These are phyloP conservation scores for Diaporthe helianthi DNA, from an alignment of 2,329 filamentous ascomycete species.

Conservation along the genomic window DNA sequence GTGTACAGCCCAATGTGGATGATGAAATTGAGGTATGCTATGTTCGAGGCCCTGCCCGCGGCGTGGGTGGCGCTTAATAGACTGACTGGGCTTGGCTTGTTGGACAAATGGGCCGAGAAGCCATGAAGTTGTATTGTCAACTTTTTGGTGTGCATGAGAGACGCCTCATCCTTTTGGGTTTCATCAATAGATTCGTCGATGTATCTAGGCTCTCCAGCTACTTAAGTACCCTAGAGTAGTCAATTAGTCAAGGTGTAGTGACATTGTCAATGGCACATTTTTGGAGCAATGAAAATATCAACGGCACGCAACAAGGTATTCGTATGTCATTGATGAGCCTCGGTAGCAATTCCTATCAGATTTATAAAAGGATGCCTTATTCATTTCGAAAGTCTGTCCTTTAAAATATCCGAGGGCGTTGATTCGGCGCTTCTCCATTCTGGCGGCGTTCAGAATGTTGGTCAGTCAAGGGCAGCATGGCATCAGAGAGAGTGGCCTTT, in stretches of 20 bases:
- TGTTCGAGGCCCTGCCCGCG: neutral
- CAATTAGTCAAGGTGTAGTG: neutral
- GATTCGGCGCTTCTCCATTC: neutral
- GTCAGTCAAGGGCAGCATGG: neutral
- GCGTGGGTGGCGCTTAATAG: neutral
- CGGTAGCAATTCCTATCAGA: no score
- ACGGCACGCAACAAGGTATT: no score
- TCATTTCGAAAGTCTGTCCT: neutral
- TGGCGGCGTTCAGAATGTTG: neutral
- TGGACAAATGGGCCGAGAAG: neutral
- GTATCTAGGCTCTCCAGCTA: no score
- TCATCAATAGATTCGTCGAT: no score
- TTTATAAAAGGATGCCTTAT: neutral
- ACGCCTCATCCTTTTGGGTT: no score
- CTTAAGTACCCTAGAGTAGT: no score
- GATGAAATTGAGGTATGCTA: slow-evolving; percentile 12
- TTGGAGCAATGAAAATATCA: neutral
- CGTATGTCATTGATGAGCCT: neutral
- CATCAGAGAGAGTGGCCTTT: neutral
- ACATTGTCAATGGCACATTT: neutral
- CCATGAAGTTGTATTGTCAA: neutral
- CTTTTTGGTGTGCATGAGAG: no score
- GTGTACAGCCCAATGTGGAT: slow-evolving; percentile 6
- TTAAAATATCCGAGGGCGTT: no score
- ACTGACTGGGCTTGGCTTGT: neutral